Percentiles rank a stretch among this genome's conserved stretches.
Conservation (phyloP, 176 grass and related monocot genomes). For the Cenchrus purpureus region DNA sequence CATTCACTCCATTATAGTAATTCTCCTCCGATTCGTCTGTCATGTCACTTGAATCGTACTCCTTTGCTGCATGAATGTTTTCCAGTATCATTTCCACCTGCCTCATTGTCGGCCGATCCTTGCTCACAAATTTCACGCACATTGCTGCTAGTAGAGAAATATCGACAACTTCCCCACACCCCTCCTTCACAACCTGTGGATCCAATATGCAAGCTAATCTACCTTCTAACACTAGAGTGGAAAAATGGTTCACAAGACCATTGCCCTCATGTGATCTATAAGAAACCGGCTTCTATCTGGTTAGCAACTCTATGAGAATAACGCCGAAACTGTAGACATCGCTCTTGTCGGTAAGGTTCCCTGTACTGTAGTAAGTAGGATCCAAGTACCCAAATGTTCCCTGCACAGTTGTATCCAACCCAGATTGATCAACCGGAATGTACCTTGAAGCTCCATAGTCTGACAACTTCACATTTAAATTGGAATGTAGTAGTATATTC, state of each 20-base stretch:
- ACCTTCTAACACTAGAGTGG: neutral
- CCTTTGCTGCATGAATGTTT: neutral
- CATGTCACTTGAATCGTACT: neutral
- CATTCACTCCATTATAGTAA: neutral
- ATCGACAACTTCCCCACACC: neutral
- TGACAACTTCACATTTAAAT: neutral
- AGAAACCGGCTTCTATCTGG: neutral
- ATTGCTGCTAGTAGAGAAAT: neutral
- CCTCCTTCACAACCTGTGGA: neutral
- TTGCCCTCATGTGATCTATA: neutral
- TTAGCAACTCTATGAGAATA: neutral
- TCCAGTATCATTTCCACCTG: neutral
- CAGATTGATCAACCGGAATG: neutral
- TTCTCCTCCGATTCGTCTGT: neutral
- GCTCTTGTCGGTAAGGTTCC: neutral
- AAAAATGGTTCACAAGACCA: neutral
- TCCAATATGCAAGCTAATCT: neutral
- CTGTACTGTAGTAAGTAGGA: neutral
- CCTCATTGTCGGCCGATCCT: neutral
- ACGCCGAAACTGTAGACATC: neutral
- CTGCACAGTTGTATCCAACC: neutral
- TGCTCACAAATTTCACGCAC: neutral
- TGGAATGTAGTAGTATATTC: neutral
- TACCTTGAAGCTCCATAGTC: neutral
- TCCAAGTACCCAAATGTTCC: neutral